phyloP scores from a whole-genome alignment of 2,329 filamentous ascomycete genomes.

The Cryphonectria parasitica region DNA sequence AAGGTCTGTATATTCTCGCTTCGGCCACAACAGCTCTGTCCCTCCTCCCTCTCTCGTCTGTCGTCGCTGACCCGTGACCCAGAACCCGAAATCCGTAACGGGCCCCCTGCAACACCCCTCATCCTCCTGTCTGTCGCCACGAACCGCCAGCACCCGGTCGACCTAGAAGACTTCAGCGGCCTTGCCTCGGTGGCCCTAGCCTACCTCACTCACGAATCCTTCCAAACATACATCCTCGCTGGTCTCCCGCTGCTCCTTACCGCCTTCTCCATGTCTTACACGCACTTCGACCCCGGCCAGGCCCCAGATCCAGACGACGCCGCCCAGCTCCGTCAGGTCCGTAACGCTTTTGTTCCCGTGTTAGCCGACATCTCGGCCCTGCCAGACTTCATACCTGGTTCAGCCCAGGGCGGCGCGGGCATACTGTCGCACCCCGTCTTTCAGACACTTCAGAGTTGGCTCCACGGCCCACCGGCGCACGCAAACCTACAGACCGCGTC shows the following conservation, averaged over 20 bases:
- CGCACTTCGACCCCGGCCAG: slow-evolving; percentile 43
- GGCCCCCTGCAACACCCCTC: slow-evolving; percentile 51
- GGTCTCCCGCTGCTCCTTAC: slow-evolving; percentile 50
- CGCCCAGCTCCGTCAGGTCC: slow-evolving; percentile 52
- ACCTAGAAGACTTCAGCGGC: slow-evolving; percentile 58
- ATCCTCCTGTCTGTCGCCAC: slow-evolving; percentile 55
- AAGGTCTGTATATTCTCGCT: slow-evolving; percentile 44
- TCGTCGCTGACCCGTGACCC: slow-evolving; percentile 28
- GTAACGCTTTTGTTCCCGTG: slow-evolving; percentile 53
- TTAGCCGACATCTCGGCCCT: slow-evolving; percentile 54
- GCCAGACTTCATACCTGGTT: slow-evolving; percentile 41
- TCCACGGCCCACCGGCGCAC: slow-evolving; percentile 41
- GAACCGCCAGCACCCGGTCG: slow-evolving; percentile 44
- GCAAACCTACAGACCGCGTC: slow-evolving; percentile 57
- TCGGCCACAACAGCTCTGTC: background rate
- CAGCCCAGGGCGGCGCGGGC: slow-evolving; percentile 10
- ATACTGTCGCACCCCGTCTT: slow-evolving; percentile 38
- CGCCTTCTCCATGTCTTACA: slow-evolving; percentile 53
- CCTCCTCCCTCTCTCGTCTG: too few species aligned
- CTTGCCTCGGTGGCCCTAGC: slow-evolving; percentile 56
- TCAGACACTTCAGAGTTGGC: slow-evolving; percentile 46
- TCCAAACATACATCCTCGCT: slow-evolving; percentile 54
- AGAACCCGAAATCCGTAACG: slow-evolving; percentile 51
- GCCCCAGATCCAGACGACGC: slow-evolving; percentile 50
- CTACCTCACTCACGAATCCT: slow-evolving; percentile 58